Evolutionary conservation across 2,329 filamentous ascomycete species (phyloP).

Genomic region (Talaromyces sp.): DNA sequence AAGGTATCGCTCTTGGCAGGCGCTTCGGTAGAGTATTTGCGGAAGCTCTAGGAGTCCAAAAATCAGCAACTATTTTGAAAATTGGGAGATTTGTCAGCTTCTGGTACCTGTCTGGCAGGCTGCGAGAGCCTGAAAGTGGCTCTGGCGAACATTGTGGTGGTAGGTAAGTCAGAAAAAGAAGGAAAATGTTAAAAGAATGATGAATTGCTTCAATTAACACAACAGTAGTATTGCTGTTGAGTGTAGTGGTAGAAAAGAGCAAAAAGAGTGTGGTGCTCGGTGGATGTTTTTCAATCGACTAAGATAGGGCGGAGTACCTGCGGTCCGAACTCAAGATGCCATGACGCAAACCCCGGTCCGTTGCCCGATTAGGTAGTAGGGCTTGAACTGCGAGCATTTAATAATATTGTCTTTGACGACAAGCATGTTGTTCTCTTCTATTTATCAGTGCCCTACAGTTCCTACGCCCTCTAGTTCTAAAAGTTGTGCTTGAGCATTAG

Average conservation of each 20-base stretch:
- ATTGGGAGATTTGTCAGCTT: conserved; percentile 21
- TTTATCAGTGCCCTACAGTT: not conserved
- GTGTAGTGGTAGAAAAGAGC: conserved; percentile 1
- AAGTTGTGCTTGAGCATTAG: too few species aligned
- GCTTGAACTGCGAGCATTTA: not conserved
- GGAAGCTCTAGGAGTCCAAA: conserved; percentile 53
- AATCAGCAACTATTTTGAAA: not conserved
- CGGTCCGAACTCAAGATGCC: conserved; percentile 3
- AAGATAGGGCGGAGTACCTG: conserved; percentile 3
- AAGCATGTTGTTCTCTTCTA: not conserved
- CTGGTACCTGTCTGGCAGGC: conserved; percentile 64
- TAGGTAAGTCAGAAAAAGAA: not conserved
- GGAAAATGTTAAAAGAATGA: not conserved
- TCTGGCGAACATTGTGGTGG: conserved; percentile 64
- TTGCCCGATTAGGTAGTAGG: not conserved
- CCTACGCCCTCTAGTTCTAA: not conserved
- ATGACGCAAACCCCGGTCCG: conserved; percentile 4
- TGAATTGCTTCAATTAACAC: conserved; percentile 14
- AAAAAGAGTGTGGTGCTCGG: not conserved
- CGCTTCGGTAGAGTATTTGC: conserved; percentile 68
- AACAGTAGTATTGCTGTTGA: not conserved
- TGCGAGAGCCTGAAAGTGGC: conserved; percentile 63
- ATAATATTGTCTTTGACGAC: not conserved
- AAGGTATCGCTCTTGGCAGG: conserved; percentile 54
- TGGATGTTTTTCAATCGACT: not conserved